Evolutionary conservation across 805 yeast species (phyloP).

Genomic region (Zygosaccharomyces lentus): DNA sequence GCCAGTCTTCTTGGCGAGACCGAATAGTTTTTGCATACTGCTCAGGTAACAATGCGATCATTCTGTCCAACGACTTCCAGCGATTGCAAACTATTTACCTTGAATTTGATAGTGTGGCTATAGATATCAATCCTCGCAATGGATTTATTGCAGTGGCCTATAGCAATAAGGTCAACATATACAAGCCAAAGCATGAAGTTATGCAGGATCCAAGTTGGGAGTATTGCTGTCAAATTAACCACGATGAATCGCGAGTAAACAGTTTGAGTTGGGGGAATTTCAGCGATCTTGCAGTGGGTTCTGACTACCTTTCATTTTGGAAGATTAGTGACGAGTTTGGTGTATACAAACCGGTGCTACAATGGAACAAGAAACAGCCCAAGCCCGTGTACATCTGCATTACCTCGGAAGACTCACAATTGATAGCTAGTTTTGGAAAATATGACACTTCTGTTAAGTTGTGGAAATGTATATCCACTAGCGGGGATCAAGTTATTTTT

Average conservation of each 20-base stretch:
- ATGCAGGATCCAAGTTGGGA: constrained; percentile 47
- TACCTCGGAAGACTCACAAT: constrained; percentile 63
- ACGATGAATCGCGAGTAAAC: constrained; percentile 36
- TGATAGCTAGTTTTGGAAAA: constrained; percentile 59
- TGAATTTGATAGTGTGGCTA: constrained; percentile 58
- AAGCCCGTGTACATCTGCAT: constrained; percentile 53
- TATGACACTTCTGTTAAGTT: constrained; percentile 67
- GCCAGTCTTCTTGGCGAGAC: constrained; percentile 61
- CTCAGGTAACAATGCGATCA: constrained; percentile 82
- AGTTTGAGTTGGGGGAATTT: constrained; percentile 52
- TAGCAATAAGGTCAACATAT: constrained; percentile 43
- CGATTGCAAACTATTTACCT: constrained; percentile 75
- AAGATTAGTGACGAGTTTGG: constrained; percentile 45
- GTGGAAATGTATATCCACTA: constrained; percentile 73
- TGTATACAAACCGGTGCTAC: constrained; percentile 28
- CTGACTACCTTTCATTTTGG: constrained; percentile 53
- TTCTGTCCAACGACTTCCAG: constrained; percentile 47
- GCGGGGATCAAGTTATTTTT: constrained; percentile 57
- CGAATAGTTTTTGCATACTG: constrained; percentile 67
- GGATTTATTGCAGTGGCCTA: constrained; percentile 61
- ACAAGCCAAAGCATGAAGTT: constrained; percentile 51
- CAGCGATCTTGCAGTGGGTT: constrained; percentile 59
- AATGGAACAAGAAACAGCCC: constrained; percentile 49
- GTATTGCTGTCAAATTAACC: constrained; percentile 30
- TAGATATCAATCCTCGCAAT: constrained; percentile 55